Percentiles rank a stretch among this genome's conserved stretches.
These are phyloP conservation scores for Phytophthora macrochlamydospora DNA, from an alignment of 352 stramenopile genomes.

Conservation along the genomic window DNA sequence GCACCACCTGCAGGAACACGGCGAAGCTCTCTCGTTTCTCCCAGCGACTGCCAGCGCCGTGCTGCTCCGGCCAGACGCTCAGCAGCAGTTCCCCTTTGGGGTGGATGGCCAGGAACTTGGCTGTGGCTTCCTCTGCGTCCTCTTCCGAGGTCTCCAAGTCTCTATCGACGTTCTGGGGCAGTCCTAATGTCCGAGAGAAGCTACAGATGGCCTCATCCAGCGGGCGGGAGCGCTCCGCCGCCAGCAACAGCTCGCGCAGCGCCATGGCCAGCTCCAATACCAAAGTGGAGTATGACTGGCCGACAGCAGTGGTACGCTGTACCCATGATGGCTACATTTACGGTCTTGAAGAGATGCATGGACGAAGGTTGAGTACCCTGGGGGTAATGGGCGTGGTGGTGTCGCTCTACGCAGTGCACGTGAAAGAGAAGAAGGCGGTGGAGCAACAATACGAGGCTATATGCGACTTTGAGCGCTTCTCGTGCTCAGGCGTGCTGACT, in stretches of 20 bases:
- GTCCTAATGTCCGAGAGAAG: conserved; percentile 39
- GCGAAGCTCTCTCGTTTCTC: conserved; percentile 73
- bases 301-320: background rate
- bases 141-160: conserved; percentile 1
- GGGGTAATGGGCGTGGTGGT: conserved; percentile 30
- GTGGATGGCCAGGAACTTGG: conserved; percentile 59
- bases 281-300: background rate
- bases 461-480: conserved; percentile 63
- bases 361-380: conserved; percentile 19
- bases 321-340: background rate
- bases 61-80: conserved; percentile 66
- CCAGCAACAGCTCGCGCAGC: conserved; percentile 75
- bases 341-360: background rate
- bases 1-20: conserved; percentile 62
- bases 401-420: conserved; percentile 49
- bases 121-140: conserved; percentile 16
- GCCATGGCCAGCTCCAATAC: conserved; percentile 14
- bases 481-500: conserved; percentile 63
- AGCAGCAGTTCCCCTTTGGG: conserved; percentile 63
- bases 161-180: background rate
- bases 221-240: conserved; percentile 56
- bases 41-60: conserved; percentile 57
- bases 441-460: conserved; percentile 47
- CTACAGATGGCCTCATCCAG: conserved; percentile 54
- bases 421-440: conserved; percentile 54